These are phyloP conservation scores for Metschnikowia kunwiensis DNA, from an alignment of 805 yeast genomes.

Conservation along the genomic window DNA sequence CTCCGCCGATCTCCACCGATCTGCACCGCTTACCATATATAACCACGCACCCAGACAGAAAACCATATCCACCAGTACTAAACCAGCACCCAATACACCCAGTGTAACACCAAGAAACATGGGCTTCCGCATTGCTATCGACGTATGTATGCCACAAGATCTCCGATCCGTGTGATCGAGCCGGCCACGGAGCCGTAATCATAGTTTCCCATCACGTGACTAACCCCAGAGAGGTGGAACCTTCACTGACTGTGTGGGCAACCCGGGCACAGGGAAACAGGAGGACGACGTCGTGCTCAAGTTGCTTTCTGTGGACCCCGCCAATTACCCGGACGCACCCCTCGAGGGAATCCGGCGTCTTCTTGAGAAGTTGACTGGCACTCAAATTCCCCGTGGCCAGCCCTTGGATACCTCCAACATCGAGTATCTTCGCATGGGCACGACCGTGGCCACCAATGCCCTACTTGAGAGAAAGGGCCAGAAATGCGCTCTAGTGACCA, in stretches of 20 bases:
- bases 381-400: slow-evolving; percentile 17
- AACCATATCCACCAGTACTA: neutral
- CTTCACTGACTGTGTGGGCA: slow-evolving; percentile 21
- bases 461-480: slow-evolving; percentile 91
- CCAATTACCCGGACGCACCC: slow-evolving; percentile 20
- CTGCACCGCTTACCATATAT: slow-evolving; percentile 4
- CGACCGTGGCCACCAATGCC: slow-evolving; percentile 79
- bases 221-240: slow-evolving; percentile 21
- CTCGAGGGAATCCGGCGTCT: slow-evolving; percentile 19
- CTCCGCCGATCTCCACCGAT: neutral
- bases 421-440: slow-evolving; percentile 26
- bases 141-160: slow-evolving; percentile 12
- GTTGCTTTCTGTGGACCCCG: slow-evolving; percentile 20
- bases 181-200: no score
- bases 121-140: slow-evolving; percentile 21
- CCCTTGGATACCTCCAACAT: slow-evolving; percentile 19
- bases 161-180: neutral
- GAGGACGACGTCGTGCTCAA: slow-evolving; percentile 19
- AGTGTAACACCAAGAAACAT: neutral
- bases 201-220: slow-evolving; percentile 4
- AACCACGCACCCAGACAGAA: neutral
- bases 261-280: slow-evolving; percentile 19
- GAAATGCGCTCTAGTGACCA: slow-evolving; percentile 76
- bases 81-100: neutral
- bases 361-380: slow-evolving; percentile 15